Percentiles rank a stretch among this genome's conserved stretches.
These are phyloP conservation scores for Fraxinus sp. DNA, from an alignment of 305 asterid genomes.

Conservation along the genomic window DNA sequence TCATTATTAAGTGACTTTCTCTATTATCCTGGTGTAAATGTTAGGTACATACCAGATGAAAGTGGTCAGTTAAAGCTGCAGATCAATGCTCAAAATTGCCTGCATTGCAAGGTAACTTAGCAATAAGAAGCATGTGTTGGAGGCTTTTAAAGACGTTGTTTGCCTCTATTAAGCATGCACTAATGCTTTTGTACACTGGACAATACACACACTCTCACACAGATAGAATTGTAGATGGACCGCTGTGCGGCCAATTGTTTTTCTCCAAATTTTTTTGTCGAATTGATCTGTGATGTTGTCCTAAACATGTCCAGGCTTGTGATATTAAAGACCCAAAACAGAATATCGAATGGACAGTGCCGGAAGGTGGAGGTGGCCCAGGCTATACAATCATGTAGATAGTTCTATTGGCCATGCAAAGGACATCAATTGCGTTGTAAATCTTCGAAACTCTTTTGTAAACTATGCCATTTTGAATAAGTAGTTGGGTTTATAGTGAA, in stretches of 20 bases:
- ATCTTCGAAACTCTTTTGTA: neutral
- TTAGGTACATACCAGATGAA: slow-evolving; percentile 71
- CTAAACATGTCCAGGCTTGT: slow-evolving; percentile 60
- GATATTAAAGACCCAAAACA: slow-evolving; percentile 92
- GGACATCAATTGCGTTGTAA: neutral
- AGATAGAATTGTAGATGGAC: neutral
- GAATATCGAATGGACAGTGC: slow-evolving; percentile 91
- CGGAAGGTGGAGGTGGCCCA: slow-evolving; percentile 98
- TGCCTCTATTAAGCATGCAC: neutral
- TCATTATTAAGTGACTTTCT: neutral
- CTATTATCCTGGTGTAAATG: slow-evolving; percentile 16
- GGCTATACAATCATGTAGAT: slow-evolving; percentile 77
- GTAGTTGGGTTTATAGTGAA: neutral
- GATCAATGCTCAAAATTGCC: slow-evolving; percentile 92
- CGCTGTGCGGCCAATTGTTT: neutral
- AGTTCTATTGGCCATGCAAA: neutral
- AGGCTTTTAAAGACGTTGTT: neutral
- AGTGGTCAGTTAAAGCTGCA: slow-evolving; percentile 70
- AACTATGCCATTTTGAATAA: neutral
- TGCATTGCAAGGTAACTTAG: slow-evolving; percentile 89
- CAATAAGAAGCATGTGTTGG: neutral
- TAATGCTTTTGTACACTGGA: neutral
- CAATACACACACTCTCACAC: neutral
- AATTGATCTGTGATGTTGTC: neutral
- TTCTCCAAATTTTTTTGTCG: neutral